These are phyloP conservation scores for Coccomyxa subellipsoidea DNA, from an alignment of 163 green algal genomes.

Conservation along the genomic window DNA sequence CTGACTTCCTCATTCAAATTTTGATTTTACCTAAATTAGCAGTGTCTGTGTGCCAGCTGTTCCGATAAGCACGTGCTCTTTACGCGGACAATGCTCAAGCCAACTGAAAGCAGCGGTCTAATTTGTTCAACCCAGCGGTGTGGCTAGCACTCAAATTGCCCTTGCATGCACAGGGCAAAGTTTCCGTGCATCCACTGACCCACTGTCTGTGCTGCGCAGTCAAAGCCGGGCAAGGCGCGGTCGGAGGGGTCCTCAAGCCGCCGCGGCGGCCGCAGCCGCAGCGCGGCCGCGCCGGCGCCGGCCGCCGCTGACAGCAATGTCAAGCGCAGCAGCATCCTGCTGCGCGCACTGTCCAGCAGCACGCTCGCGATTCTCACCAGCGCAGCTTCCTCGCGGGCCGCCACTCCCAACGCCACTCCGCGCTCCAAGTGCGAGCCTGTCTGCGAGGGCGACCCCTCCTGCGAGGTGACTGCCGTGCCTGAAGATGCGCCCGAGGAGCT, in stretches of 20 bases:
- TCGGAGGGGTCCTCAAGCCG: neutral
- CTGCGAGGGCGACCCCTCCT: neutral
- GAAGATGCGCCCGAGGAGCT: neutral
- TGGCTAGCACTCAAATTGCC: too few species aligned
- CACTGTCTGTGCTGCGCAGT: too few species aligned
- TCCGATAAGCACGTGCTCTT: too few species aligned
- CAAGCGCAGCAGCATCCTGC: neutral
- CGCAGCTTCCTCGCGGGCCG: neutral
- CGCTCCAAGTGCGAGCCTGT: neutral
- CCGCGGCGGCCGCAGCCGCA: neutral
- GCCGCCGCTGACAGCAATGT: neutral
- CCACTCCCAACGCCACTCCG: neutral
- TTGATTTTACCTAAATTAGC: neutral
- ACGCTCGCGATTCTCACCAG: neutral
- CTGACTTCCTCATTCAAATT: too few species aligned
- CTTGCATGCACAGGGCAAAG: too few species aligned
- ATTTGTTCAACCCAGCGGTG: too few species aligned
- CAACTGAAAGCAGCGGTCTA: too few species aligned
- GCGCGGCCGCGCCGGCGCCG: neutral
- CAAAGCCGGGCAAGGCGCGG: neutral
- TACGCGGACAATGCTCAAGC: too few species aligned
- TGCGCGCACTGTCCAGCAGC: neutral
- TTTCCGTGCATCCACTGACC: too few species aligned
- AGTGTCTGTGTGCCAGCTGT: neutral
- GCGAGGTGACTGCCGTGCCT: neutral